Evolutionary conservation across 495 filamentous ascomycete genomes (phyloP).

Genomic region (Terfezia boudieri): DNA sequence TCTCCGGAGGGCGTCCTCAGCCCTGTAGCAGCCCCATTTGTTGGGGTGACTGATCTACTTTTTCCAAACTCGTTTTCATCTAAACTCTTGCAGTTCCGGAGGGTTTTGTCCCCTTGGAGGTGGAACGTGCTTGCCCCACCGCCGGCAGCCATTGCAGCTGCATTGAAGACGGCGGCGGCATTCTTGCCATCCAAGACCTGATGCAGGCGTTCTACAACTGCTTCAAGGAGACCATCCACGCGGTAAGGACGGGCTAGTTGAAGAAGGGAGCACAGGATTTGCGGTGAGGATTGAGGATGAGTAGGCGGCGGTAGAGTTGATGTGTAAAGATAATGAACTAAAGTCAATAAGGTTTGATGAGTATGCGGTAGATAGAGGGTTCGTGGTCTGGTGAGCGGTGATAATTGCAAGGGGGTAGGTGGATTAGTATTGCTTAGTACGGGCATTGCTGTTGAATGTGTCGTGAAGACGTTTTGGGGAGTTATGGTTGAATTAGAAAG

Average conservation of each 20-base stretch:
- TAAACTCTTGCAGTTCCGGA: constrained; percentile 13
- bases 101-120: constrained; percentile 2
- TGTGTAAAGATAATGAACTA: constrained; percentile 84
- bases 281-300: constrained; percentile 69
- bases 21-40: constrained; percentile 7
- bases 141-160: constrained; percentile 91
- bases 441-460: constrained; percentile 20
- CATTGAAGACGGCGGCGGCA: constrained; percentile 93
- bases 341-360: constrained; percentile 58
- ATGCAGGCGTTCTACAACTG: constrained; percentile 76
- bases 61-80: constrained; percentile 8
- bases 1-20: neutral
- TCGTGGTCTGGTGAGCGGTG: constrained; percentile 35
- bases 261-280: constrained; percentile 83
- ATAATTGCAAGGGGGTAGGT: constrained; percentile 31
- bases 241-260: constrained; percentile 87
- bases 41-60: constrained; percentile 3
- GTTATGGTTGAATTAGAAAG: constrained; percentile 17
- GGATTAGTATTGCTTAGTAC: constrained; percentile 26
- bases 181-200: constrained; percentile 77
- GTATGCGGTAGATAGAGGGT: constrained; percentile 88
- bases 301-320: constrained; percentile 55
- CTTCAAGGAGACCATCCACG: constrained; percentile 77
- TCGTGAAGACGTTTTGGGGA: constrained; percentile 23
- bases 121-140: constrained; percentile 32